Conservation (phyloP, 768 basidiomycete genomes). For the Hygrocybe punicea region DNA sequence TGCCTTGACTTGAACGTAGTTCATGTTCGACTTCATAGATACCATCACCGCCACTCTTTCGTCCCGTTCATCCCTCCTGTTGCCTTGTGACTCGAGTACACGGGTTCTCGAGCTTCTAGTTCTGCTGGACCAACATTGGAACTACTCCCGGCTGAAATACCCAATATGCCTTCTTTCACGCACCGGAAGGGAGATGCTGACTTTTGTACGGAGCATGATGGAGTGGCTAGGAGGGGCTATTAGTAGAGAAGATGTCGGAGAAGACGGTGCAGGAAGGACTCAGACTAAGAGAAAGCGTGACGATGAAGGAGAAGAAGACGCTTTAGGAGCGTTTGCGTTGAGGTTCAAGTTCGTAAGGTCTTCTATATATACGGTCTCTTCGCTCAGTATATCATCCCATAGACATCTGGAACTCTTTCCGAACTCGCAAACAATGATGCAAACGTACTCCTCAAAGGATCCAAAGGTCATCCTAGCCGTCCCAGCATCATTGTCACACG, state of each 20-base stretch:
- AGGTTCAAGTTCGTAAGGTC: constrained; percentile 71
- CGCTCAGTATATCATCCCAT: not conserved
- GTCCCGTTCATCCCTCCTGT: constrained; percentile 74
- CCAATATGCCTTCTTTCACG: constrained; percentile 93
- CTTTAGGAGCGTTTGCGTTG: constrained; percentile 78
- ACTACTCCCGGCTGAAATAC: constrained; percentile 74
- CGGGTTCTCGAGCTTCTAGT: constrained; percentile 95
- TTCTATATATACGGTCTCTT: not conserved
- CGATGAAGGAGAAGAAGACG: constrained; percentile 77
- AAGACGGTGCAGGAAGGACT: constrained; percentile 58
- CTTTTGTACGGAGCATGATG: constrained; percentile 94
- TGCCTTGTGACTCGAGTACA: constrained; percentile 92
- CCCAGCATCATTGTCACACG: constrained; percentile 89
- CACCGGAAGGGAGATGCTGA: constrained; percentile 89
- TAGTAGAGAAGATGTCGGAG: constrained; percentile 87
- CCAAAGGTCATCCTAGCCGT: constrained; percentile 94
- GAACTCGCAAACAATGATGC: constrained; percentile 72
- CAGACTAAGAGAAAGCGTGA: constrained; percentile 56
- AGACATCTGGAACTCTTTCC: constrained; percentile 93
- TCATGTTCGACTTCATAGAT: constrained; percentile 45
- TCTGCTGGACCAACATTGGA: constrained; percentile 96
- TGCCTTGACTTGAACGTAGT: constrained; percentile 1
- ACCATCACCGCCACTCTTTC: constrained; percentile 84
- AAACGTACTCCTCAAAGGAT: constrained; percentile 79
- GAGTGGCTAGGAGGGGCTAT: constrained; percentile 98